phyloP scores from a whole-genome alignment of 23 red algal genomes.

The Pyropia yezoensis region DNA sequence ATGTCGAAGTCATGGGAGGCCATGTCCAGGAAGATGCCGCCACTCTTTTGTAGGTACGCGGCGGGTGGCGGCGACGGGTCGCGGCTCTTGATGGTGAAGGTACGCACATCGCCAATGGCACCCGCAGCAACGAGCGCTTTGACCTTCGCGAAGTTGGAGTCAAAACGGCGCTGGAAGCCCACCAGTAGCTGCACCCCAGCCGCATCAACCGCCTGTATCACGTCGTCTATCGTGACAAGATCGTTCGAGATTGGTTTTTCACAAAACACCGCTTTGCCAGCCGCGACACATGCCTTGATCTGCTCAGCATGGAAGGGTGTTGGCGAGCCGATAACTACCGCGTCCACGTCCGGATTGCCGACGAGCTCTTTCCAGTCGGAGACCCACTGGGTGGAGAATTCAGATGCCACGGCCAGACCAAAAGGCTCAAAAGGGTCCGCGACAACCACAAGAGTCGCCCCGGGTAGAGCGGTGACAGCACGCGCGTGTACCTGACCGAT shows the following conservation, averaged over 20 bases:
- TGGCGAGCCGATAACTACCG: constrained; percentile 89
- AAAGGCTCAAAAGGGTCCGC: constrained; percentile 82
- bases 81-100: constrained; percentile 71
- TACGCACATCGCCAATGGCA: constrained; percentile 66
- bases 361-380: constrained; percentile 54
- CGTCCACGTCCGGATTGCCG: constrained; percentile 55
- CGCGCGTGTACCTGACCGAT: constrained; percentile 95
- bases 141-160: constrained; percentile 72
- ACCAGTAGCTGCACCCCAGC: constrained; percentile 71
- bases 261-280: constrained; percentile 93
- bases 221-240: constrained; percentile 65
- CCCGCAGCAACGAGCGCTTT: constrained; percentile 46
- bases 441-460: constrained; percentile 63
- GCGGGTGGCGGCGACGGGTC: constrained; percentile 93
- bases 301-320: constrained; percentile 84
- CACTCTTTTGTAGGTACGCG: constrained; percentile 79
- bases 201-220: constrained; percentile 33
- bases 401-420: constrained; percentile 27
- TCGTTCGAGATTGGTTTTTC: constrained; percentile 91
- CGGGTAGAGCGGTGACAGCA: constrained; percentile 59
- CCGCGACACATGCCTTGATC: constrained; percentile 70
- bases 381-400: constrained; percentile 44
- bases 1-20: constrained; percentile 97
- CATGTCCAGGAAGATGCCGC: constrained; percentile 83
- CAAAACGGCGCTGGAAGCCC: constrained; percentile 91